Conservation (phyloP, 2,329 filamentous ascomycete species). For the Cryphonectria carpinicola region DNA sequence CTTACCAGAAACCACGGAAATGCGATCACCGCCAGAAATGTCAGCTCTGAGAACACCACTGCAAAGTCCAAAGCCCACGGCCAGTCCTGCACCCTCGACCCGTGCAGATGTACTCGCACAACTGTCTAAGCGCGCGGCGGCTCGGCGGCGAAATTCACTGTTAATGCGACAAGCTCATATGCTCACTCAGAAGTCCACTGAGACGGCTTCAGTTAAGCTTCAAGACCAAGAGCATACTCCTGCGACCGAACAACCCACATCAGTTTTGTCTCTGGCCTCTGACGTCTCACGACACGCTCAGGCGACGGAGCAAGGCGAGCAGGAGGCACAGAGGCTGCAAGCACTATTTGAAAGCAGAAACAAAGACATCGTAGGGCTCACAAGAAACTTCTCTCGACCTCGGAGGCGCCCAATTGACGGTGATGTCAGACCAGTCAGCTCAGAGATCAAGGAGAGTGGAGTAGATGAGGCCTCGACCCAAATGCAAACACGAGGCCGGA, state of each 20-base stretch:
- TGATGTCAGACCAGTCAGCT: too few species aligned
- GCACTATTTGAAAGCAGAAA: not conserved
- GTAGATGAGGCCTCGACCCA: not conserved
- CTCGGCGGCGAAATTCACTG: conserved; percentile 21
- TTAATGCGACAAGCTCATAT: conserved; percentile 17
- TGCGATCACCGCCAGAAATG: not conserved
- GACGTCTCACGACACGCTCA: not conserved
- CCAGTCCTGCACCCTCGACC: not conserved
- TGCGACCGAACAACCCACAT: not conserved
- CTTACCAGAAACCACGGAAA: not conserved
- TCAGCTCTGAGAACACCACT: not conserved
- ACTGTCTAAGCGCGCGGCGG: conserved; percentile 20
- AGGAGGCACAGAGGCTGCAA: not conserved
- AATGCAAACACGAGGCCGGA: not conserved
- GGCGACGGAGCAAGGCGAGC: conserved; percentile 7
- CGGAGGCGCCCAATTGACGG: not conserved
- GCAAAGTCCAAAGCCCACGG: not conserved
- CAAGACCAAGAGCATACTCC: not conserved
- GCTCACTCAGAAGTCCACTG: not conserved
- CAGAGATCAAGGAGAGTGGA: not conserved
- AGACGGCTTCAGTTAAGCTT: not conserved
- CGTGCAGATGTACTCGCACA: conserved; percentile 1
- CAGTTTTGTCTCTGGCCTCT: not conserved
- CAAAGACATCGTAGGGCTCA: not conserved
- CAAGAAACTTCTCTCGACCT: conserved; percentile 19